Conservation (phyloP, 768 basidiomycete species). For the Crassisporium funariophilum region DNA sequence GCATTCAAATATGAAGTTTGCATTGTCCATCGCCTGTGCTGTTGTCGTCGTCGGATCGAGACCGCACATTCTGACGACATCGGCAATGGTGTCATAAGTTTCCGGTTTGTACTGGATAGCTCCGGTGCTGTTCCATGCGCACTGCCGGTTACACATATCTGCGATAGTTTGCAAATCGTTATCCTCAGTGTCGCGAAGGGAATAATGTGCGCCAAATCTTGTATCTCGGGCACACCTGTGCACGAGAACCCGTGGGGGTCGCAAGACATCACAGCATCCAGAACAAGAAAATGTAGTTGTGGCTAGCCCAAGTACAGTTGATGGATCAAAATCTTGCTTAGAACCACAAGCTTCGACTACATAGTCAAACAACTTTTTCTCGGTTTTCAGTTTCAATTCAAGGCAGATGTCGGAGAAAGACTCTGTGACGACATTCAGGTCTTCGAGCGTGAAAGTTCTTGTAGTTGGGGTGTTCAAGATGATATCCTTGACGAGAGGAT, state of each 20-base stretch:
- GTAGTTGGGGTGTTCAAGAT: not conserved
- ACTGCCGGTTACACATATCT: not conserved
- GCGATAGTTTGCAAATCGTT: not conserved
- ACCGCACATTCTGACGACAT: constrained; percentile 22
- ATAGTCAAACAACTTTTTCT: not conserved
- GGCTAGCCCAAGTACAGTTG: constrained; percentile 24
- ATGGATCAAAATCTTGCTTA: not conserved
- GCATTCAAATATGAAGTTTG: constrained; percentile 28
- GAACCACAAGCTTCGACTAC: not conserved
- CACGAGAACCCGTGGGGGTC: constrained; percentile 10
- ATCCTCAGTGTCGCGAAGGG: not conserved
- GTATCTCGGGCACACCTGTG: constrained; percentile 5
- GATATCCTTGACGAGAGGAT: constrained; percentile 1
- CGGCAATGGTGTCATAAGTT: too few species aligned
- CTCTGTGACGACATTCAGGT: not conserved
- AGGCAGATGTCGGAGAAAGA: not conserved
- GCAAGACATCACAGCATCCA: not conserved
- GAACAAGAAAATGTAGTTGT: constrained; percentile 25
- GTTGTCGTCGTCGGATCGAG: constrained; percentile 25
- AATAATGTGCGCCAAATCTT: not conserved
- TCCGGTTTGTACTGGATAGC: too few species aligned
- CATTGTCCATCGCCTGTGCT: constrained; percentile 24
- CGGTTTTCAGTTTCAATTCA: not conserved
- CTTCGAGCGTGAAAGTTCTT: not conserved
- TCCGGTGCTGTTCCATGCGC: too few species aligned